phyloP scores from a whole-genome alignment of 75 land plant species.

The Pinus albicaulis region DNA sequence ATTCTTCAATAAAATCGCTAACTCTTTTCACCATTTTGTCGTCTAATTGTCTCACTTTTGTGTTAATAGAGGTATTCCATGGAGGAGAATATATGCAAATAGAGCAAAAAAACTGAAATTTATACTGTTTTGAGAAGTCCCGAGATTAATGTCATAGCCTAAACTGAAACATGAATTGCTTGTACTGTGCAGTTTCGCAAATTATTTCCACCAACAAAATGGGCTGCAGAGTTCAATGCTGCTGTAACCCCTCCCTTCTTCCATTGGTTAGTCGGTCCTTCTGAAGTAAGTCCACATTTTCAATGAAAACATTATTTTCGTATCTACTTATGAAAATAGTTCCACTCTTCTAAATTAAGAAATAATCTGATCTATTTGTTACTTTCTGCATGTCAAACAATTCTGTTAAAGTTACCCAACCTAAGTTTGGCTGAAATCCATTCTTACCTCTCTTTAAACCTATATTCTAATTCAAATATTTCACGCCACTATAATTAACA shows the following conservation, averaged over 20 bases:
- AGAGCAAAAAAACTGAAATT: not conserved
- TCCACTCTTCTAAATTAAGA: no score
- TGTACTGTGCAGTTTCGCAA: conserved; percentile 71
- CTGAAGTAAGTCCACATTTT: conserved; percentile 58
- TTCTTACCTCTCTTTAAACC: no score
- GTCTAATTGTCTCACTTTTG: no score
- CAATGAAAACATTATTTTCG: not conserved
- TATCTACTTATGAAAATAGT: not conserved
- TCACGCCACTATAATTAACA: no score
- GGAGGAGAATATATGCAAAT: not conserved
- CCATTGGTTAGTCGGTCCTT: conserved; percentile 97
- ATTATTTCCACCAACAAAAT: conserved; percentile 93
- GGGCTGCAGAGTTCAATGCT: conserved; percentile 95
- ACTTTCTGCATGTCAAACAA: no score
- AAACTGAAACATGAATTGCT: not conserved
- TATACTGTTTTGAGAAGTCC: not conserved
- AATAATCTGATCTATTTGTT: no score
- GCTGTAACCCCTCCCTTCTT: conserved; percentile 90
- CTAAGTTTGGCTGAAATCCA: no score
- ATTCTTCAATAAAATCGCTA: not conserved
- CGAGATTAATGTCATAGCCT: conserved; percentile 1
- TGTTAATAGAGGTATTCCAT: not conserved
- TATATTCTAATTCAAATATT: no score
- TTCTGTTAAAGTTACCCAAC: no score
- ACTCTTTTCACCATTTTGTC: not conserved